Evolutionary conservation across 257 asterid species (phyloP).

Genomic region (Agastache rugosa): DNA sequence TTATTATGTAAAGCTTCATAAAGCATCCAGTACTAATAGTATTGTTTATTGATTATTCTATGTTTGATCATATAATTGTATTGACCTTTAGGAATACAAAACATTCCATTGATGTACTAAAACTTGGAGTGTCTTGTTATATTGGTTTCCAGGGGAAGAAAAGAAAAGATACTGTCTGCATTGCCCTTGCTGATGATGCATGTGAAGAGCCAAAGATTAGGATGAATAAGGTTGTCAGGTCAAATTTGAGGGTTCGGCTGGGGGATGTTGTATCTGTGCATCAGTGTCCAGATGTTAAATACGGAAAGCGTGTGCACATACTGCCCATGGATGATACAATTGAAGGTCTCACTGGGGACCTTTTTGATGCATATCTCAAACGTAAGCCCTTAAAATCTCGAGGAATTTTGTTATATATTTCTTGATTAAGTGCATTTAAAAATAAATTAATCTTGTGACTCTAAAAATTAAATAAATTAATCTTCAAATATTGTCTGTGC

Average conservation of each 20-base stretch:
- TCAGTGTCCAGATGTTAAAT: slow-evolving; percentile 93
- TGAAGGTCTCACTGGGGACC: slow-evolving; percentile 92
- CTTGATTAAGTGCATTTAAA: not conserved
- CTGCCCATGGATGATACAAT: slow-evolving; percentile 83
- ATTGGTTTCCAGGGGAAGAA: slow-evolving; percentile 54
- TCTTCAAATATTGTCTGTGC: no score
- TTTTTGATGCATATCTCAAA: slow-evolving; percentile 74
- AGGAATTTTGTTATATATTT: not conserved
- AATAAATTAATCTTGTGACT: not conserved
- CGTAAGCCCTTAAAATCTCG: slow-evolving; percentile 52
- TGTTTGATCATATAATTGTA: not conserved
- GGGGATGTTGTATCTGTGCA: slow-evolving; percentile 86
- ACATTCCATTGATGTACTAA: slow-evolving; percentile 15
- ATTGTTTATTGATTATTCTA: not conserved
- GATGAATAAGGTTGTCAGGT: slow-evolving; percentile 73
- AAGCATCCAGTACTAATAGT: not conserved
- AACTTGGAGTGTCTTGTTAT: slow-evolving; percentile 18
- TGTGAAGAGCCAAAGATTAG: slow-evolving; percentile 76
- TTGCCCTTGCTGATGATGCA: slow-evolving; percentile 63
- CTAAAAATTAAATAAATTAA: not conserved
- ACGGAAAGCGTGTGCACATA: slow-evolving; percentile 86
- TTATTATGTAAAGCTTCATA: slow-evolving; percentile 1
- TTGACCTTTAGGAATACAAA: not conserved
- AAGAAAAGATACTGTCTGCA: slow-evolving; percentile 58
- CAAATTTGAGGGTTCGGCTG: slow-evolving; percentile 65